phyloP scores from a whole-genome alignment of 768 basidiomycete species.

The Phylloporus arenicola region DNA sequence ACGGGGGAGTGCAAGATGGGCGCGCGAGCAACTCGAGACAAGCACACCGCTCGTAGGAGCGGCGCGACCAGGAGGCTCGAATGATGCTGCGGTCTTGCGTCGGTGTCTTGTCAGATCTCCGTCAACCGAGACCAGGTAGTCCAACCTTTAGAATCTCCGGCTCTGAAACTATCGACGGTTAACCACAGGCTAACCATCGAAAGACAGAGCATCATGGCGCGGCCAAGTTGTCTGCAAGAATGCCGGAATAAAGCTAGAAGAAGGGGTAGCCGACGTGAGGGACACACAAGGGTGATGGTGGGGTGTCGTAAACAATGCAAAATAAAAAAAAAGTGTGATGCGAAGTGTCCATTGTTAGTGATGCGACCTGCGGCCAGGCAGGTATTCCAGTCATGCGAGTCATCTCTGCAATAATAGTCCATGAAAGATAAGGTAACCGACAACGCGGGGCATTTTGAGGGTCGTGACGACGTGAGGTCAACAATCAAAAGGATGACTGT shows the following conservation, averaged over 20 bases:
- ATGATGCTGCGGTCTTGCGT: slow-evolving; percentile 64
- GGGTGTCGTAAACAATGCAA: slow-evolving; percentile 39
- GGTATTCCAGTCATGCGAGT: slow-evolving; percentile 41
- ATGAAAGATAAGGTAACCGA: slow-evolving; percentile 36
- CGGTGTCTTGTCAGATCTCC: slow-evolving; percentile 50
- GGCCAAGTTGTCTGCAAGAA: slow-evolving; percentile 40
- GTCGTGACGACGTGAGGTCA: slow-evolving; percentile 10
- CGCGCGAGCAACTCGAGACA: slow-evolving; percentile 51
- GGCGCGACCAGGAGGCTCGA: slow-evolving; percentile 51
- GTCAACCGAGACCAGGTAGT: slow-evolving; percentile 48
- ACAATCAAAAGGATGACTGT: slow-evolving; percentile 43
- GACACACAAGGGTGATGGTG: slow-evolving; percentile 15
- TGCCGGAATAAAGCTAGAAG: slow-evolving; percentile 8
- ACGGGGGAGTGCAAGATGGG: slow-evolving; percentile 38
- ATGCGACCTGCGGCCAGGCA: slow-evolving; percentile 61
- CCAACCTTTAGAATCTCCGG: slow-evolving; percentile 44
- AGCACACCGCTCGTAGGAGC: slow-evolving; percentile 44
- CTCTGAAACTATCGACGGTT: slow-evolving; percentile 17
- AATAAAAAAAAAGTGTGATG: slow-evolving; percentile 37
- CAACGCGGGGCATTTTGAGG: slow-evolving; percentile 23
- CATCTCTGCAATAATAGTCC: slow-evolving; percentile 36
- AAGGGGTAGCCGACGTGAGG: slow-evolving; percentile 19
- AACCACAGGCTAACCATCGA: slow-evolving; percentile 40
- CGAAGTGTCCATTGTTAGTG: slow-evolving; percentile 40
- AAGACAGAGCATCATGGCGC: slow-evolving; percentile 43